Conservation (phyloP, 1,284 basidiomycete species). For the Megacollybia platyphylla region DNA sequence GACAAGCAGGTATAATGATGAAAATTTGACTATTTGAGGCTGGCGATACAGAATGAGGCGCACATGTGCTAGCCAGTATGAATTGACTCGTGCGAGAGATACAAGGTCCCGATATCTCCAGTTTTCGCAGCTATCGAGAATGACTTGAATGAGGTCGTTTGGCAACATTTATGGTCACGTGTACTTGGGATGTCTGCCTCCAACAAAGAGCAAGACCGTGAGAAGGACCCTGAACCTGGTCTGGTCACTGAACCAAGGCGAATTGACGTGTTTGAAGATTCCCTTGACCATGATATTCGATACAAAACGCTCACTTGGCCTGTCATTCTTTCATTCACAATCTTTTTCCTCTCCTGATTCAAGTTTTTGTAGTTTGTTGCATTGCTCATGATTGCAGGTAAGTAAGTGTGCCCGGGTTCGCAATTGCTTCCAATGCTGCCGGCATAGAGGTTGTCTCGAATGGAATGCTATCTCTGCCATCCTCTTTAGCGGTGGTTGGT, state of each 20-base stretch:
- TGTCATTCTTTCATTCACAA: neutral
- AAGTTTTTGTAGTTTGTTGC: constrained; percentile 24
- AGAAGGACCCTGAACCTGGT: too few species aligned
- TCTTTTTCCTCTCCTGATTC: neutral
- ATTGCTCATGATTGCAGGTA: constrained; percentile 37
- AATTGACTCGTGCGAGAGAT: constrained; percentile 31
- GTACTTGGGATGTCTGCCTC: too few species aligned
- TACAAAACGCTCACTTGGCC: constrained; percentile 40
- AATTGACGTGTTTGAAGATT: constrained; percentile 17
- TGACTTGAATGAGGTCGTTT: constrained; percentile 38
- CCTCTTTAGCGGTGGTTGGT: constrained; percentile 41
- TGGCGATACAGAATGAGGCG: constrained; percentile 31
- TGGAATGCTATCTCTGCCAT: constrained; percentile 44
- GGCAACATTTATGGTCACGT: too few species aligned
- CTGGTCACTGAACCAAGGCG: too few species aligned
- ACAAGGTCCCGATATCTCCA: constrained; percentile 43
- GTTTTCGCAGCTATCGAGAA: constrained; percentile 32
- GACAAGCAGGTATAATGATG: constrained; percentile 26
- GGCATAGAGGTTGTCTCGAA: constrained; percentile 37
- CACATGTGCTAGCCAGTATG: constrained; percentile 29
- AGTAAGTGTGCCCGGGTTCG: too few species aligned
- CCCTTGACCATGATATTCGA: constrained; percentile 22
- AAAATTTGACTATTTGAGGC: constrained; percentile 27
- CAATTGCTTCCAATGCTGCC: too few species aligned
- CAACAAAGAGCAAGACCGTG: too few species aligned